A percentile compares a stretch with the other conserved stretches of the same genome.
phyloP scores from a whole-genome alignment of 768 basidiomycete genomes.

The Phylloporus scabripes region DNA sequence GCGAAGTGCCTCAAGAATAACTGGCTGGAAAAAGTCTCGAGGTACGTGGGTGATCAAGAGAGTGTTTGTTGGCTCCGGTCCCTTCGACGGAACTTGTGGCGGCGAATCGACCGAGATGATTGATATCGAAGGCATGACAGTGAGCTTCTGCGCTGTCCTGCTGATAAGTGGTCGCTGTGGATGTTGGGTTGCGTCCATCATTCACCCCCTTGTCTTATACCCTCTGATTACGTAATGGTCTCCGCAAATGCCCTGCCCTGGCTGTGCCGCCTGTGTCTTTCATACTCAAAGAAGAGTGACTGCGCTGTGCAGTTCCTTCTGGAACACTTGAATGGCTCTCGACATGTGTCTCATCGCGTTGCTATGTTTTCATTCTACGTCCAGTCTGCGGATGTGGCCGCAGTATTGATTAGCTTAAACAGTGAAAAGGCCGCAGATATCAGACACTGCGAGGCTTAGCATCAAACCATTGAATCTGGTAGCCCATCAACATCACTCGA shows the following conservation, averaged over 20 bases:
- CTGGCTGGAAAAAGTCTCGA: constrained; percentile 67
- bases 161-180: constrained; percentile 3
- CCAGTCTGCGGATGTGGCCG: neutral
- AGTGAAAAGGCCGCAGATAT: constrained; percentile 1
- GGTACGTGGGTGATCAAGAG: constrained; percentile 78
- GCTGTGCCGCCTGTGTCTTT: constrained; percentile 16
- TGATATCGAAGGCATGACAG: constrained; percentile 26
- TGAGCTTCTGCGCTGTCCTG: neutral
- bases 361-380: constrained; percentile 8
- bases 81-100: neutral
- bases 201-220: constrained; percentile 4
- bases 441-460: neutral
- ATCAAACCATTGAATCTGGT: neutral
- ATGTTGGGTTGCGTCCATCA: constrained; percentile 1
- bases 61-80: constrained; percentile 60
- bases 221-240: constrained; percentile 17
- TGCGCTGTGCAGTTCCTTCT: constrained; percentile 17
- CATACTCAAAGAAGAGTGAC: neutral
- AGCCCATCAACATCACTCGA: constrained; percentile 12
- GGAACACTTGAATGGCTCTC: constrained; percentile 9
- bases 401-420: no score
- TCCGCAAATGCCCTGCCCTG: neutral
- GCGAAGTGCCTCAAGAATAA: constrained; percentile 58
- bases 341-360: constrained; percentile 1
- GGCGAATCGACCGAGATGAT: constrained; percentile 18